Conservation (phyloP, 108 stramenopile genomes). For the Bacterosira constricta region DNA sequence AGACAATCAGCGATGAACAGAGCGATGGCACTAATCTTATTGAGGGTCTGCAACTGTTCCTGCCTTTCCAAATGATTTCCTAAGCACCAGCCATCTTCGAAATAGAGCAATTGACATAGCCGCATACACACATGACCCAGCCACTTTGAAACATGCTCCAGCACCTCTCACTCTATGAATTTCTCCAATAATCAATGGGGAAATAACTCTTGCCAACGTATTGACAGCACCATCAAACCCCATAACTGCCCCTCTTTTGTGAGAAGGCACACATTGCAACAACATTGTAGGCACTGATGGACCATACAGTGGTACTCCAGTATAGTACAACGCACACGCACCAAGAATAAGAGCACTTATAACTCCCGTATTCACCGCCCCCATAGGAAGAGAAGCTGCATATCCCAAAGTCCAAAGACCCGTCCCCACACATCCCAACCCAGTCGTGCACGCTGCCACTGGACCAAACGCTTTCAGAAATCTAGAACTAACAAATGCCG, state of each 20-base stretch:
- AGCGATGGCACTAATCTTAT: too few relatives aligned
- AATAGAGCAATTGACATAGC: conserved; percentile 53
- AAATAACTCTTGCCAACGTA: conserved; percentile 64
- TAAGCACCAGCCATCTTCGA: conserved; percentile 62
- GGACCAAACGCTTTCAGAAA: conserved; percentile 61
- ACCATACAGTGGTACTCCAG: conserved; percentile 77
- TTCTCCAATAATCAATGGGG: conserved; percentile 70
- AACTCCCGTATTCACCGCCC: conserved; percentile 13
- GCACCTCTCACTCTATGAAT: conserved; percentile 60
- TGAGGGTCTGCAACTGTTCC: too few relatives aligned
- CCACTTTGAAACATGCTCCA: conserved; percentile 62
- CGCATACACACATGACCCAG: conserved; percentile 48
- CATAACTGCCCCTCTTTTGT: conserved; percentile 69
- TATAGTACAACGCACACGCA: conserved; percentile 70
- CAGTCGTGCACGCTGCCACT: conserved; percentile 65
- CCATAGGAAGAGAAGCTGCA: conserved; percentile 39
- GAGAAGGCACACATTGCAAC: conserved; percentile 74
- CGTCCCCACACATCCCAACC: conserved; percentile 59
- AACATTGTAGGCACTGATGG: conserved; percentile 83
- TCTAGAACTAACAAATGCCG: conserved; percentile 49
- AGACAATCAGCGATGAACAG: too few relatives aligned
- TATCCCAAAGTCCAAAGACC: conserved; percentile 59
- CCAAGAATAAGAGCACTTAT: conserved; percentile 31
- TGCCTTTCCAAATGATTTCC: conserved; percentile 26
- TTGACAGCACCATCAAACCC: conserved; percentile 78